phyloP scores from a whole-genome alignment of 208 protist species.

The Kentomonas sorsogonicus region DNA sequence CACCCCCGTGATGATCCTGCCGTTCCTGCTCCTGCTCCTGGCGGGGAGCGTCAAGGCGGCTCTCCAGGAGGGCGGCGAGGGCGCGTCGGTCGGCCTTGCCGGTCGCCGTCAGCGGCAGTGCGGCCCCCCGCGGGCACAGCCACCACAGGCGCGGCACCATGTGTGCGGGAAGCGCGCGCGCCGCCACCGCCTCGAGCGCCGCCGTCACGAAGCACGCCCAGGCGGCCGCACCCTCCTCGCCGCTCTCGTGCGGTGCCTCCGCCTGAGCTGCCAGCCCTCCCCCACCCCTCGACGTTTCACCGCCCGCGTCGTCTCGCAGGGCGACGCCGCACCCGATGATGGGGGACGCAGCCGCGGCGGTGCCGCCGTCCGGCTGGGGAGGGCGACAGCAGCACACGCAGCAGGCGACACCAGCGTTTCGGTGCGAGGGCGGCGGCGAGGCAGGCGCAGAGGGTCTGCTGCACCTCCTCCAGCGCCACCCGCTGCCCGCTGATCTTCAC shows the following conservation, averaged over 20 bases:
- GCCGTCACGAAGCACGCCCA: conserved; percentile 3
- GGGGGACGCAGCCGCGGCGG: not conserved
- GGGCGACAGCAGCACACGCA: conserved; percentile 30
- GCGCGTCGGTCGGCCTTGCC: conserved; percentile 33
- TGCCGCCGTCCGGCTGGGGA: not conserved
- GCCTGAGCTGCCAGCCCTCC: no score
- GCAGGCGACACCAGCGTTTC: no score
- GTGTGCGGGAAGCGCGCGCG: conserved; percentile 24
- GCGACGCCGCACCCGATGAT: conserved; percentile 20
- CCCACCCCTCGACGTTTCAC: no score
- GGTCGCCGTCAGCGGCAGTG: conserved; percentile 33
- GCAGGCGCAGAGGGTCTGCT: conserved; percentile 19
- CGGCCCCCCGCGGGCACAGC: conserved; percentile 9
- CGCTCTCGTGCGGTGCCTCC: no score
- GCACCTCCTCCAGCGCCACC: conserved; percentile 51
- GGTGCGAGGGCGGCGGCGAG: conserved; percentile 4
- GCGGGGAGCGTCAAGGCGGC: not conserved
- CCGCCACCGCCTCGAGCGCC: conserved; percentile 25
- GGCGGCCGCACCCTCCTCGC: not conserved
- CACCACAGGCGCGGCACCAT: conserved; percentile 35
- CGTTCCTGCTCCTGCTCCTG: not conserved
- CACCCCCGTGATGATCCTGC: not conserved
- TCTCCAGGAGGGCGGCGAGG: conserved; percentile 8
- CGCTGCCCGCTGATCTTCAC: conserved; percentile 60
- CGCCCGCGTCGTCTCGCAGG: conserved; percentile 13